Base-by-base conservation (phyloP, 352 stramenopile genomes). In the Phytophthora citrophthora region DNA sequence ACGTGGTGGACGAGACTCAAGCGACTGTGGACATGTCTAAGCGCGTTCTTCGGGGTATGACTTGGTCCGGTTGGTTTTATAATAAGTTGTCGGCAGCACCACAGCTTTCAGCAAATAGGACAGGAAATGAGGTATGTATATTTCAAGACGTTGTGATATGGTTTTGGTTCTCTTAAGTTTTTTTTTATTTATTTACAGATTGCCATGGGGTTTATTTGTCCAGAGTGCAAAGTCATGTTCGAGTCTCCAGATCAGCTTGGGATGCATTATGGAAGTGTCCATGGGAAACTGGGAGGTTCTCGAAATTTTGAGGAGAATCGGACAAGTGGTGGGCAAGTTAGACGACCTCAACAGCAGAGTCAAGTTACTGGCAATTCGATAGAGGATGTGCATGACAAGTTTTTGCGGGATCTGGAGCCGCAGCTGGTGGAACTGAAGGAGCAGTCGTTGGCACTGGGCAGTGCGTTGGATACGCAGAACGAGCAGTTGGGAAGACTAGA, bases 121-220 rank as follows among this genome's bases (percentile, higher is more conserved):
- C 26, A 10, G 4, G 7, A 20, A 11, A 10, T 0, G 54, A 72
- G 54, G 62, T 76, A 45, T 36, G 16, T 20, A 48, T 31, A 18
- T n/a, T 13, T 52, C n/a, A 43, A 50, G 20, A 32, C 6, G 40
- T 41, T 29, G 5, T 4, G 40, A 27, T 20, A 20, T 18, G 4
- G 41, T 47, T 48, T 15, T 4, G 5, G 13, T 9, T 29, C 31
- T 48, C 20, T 32, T 24, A n/a, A 7, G 12, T 53, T 34, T 49
- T 52, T 46, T 24, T 36, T 39, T 34, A 11, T 49, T 54, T 16
- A 29, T 58, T 15, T 45, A 39, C 41, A 94, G 83, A 91, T 94
- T 58, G 68, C 75, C 0, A 93, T 94, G 83, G 86, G 86, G 0
- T 94, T 94, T 56, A 94, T 94, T 45, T 94, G 86, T 50, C 86